phyloP scores from a whole-genome alignment of 225 moss, liverwort and hornwort species.

The Lunularia cruciata region DNA sequence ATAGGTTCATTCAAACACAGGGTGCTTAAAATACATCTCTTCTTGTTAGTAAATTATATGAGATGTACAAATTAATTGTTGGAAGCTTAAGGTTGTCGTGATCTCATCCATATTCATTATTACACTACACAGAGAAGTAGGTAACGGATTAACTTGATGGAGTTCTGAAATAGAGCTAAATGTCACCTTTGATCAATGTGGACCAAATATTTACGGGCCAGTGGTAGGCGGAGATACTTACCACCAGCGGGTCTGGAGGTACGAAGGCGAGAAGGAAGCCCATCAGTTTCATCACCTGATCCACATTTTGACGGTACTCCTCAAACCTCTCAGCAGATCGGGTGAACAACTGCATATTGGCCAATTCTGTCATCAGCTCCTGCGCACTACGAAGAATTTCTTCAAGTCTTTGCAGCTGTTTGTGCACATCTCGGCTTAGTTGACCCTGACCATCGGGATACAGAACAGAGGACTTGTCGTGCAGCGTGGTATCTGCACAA shows the following conservation, averaged over 20 bases:
- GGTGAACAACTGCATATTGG: neutral
- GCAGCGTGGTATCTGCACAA: neutral
- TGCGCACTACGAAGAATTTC: constrained; percentile 17
- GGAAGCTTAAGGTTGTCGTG: too few species aligned
- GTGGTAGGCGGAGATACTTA: too few species aligned
- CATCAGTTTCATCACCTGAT: neutral
- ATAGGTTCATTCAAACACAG: neutral
- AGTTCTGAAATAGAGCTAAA: neutral
- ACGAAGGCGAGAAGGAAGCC: neutral
- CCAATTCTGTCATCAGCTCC: constrained; percentile 12
- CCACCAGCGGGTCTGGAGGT: constrained; percentile 5
- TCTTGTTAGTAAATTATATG: too few species aligned
- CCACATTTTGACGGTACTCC: neutral
- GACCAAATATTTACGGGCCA: neutral
- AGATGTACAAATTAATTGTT: too few species aligned
- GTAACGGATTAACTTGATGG: neutral
- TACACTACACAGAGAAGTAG: neutral
- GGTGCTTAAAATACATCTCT: neutral
- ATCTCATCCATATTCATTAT: too few species aligned
- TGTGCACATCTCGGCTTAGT: constrained; percentile 1
- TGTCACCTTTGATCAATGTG: neutral
- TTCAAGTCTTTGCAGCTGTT: constrained; percentile 5
- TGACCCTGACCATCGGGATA: constrained; percentile 6
- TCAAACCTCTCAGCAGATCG: constrained; percentile 1
- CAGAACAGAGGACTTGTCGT: constrained; percentile 6